Conservation (phyloP, 2,329 filamentous ascomycete species). For the Dothidotthia symphoricarpi region DNA sequence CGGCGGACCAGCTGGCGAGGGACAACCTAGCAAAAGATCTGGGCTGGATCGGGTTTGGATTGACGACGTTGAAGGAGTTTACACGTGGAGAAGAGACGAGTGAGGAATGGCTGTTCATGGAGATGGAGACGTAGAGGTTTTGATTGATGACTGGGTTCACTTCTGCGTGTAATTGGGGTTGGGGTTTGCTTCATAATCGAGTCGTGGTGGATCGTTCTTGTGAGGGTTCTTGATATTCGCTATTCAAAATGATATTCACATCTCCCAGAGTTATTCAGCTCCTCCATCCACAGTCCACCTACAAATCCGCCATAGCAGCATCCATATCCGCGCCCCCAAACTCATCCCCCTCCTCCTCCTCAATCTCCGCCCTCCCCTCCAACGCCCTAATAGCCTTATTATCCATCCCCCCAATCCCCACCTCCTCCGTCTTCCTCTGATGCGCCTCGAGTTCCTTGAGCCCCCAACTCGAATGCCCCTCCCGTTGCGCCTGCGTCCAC, state of each 20-base stretch:
- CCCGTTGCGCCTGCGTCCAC: conserved; percentile 77
- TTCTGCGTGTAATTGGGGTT: too few species aligned
- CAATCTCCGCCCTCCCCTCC: conserved; percentile 31
- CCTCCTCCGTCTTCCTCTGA: conserved; percentile 71
- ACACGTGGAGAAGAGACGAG: conserved; percentile 63
- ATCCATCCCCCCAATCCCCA: conserved; percentile 64
- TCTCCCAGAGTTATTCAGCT: too few species aligned
- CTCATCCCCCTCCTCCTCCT: conserved; percentile 30
- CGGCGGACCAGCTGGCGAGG: conserved; percentile 60
- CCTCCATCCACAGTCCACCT: too few species aligned
- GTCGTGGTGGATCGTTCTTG: too few species aligned
- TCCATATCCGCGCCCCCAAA: conserved; percentile 39
- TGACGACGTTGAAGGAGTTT: conserved; percentile 78
- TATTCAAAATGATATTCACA: too few species aligned
- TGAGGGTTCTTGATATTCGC: too few species aligned
- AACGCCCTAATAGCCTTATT: conserved; percentile 41
- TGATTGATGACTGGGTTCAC: too few species aligned
- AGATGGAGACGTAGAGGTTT: conserved; percentile 70
- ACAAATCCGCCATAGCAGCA: conserved; percentile 39
- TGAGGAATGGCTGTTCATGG: conserved; percentile 79
- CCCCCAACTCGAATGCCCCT: conserved; percentile 92
- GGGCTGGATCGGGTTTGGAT: conserved; percentile 89
- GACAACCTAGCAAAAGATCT: conserved; percentile 75
- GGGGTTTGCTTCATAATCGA: too few species aligned
- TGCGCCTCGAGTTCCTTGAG: conserved; percentile 73